Percentiles rank a stretch among this genome's conserved stretches.
Evolutionary conservation across 2,329 filamentous ascomycete genomes (phyloP).

Genomic region (Fusarium sp.): DNA sequence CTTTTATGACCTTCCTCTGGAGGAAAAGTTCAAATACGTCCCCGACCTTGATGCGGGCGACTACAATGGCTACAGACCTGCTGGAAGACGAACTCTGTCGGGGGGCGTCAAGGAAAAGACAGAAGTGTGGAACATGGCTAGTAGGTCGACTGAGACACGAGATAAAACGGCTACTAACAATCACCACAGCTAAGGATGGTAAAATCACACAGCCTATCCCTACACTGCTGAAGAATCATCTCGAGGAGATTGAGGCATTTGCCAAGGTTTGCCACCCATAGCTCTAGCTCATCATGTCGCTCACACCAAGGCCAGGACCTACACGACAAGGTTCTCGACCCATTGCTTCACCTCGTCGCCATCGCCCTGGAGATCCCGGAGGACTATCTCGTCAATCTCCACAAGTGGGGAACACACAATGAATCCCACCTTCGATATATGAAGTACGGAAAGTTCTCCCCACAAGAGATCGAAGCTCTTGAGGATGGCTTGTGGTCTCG

Average conservation of each 20-base stretch:
- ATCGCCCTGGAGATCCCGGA: slow-evolving; percentile 70
- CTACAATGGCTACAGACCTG: slow-evolving; percentile 68
- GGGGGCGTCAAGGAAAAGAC: slow-evolving; percentile 56
- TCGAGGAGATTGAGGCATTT: slow-evolving; percentile 27
- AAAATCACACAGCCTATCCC: slow-evolving; percentile 44
- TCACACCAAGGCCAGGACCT: slow-evolving; percentile 44
- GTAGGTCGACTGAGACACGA: no score
- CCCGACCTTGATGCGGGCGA: slow-evolving; percentile 62
- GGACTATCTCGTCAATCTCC: slow-evolving; percentile 64
- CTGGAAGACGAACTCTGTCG: slow-evolving; percentile 51
- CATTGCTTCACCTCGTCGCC: slow-evolving; percentile 70
- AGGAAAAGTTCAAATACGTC: slow-evolving; percentile 69
- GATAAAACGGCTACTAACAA: background rate
- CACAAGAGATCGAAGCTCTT: slow-evolving; percentile 59
- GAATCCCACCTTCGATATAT: slow-evolving; percentile 74
- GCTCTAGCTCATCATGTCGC: accelerated
- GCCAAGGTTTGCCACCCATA: slow-evolving; percentile 18
- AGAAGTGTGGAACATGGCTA: slow-evolving; percentile 55
- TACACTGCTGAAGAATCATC: slow-evolving; percentile 8
- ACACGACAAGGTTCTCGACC: slow-evolving; percentile 67
- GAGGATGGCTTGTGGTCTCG: slow-evolving; percentile 57
- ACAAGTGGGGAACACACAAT: slow-evolving; percentile 68
- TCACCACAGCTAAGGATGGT: slow-evolving; percentile 43
- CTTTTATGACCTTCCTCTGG: slow-evolving; percentile 64
- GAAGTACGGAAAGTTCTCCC: slow-evolving; percentile 64